Evolutionary conservation across 495 filamentous ascomycete species (phyloP), one percentile per base, ranked within the genome.

Genomic region (Aspergillus biplanus): DNA sequence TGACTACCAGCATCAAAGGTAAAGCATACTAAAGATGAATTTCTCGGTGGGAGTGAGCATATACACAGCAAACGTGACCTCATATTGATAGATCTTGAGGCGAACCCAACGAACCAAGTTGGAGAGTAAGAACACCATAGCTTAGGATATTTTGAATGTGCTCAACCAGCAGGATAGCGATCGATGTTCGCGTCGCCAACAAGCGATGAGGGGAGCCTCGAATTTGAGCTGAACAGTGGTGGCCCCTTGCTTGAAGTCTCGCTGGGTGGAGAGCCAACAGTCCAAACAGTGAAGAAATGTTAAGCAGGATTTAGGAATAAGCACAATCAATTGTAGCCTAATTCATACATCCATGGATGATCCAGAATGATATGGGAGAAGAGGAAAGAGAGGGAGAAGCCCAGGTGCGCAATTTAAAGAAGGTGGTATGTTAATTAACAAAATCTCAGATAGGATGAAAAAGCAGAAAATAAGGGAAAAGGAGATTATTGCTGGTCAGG

Each of bases 31-130:
- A 80, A 94, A 91, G 71, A 94, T 89, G 77, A 93, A 87, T 65
- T 91, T 92, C 76, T 94, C 90, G 6, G 87, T 90, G 5, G 89
- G 86, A 12, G 90, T 93, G 37, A 94, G 83, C 90, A 94, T 94
- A 80, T 94, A 94, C 27, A 93, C 80, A 49, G 89, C 85, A 73
- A 92, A 91, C 5, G 91, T 92, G 67, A 93, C 91, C 72, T 93
- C 90, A 73, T 92, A 93, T 74, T 94, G 90, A 73, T 94, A 94
- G 61, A 87, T 84, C 78, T 94, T 94, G 61, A 90, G 81, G 70
- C 88, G 87, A 58, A 93, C 78, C 84, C 88, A 89, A 59, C 84
- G 82, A 44, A 88, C 69, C 13, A 89, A 67, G 47, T 71, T 70
- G 34, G 78, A 80, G 64, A 75, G 70, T 5, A 75, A 50, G 55